phyloP scores from a whole-genome alignment of 2,329 filamentous ascomycete species.

The Aureobasidium musti region DNA sequence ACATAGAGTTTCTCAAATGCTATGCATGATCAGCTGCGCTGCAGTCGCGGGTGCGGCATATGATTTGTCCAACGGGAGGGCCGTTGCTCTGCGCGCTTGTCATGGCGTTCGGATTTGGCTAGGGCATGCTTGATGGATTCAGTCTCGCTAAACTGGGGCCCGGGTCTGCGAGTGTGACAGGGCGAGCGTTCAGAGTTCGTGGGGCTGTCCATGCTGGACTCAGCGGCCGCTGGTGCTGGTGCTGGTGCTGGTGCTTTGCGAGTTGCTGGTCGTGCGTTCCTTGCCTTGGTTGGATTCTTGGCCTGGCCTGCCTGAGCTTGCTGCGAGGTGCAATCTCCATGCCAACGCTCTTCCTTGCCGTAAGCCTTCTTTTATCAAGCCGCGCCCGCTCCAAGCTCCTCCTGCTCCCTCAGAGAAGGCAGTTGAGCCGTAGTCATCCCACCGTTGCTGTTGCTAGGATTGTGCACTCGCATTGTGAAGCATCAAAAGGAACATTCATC shows the following conservation, averaged over 20 bases:
- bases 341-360: constrained; percentile 30
- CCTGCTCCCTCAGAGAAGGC: constrained; percentile 25
- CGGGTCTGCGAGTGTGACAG: constrained; percentile 25
- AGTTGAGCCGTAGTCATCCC: constrained; percentile 25
- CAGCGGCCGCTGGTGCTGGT: background rate
- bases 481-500: background rate
- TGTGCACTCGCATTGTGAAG: constrained; percentile 8
- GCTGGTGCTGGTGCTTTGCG: background rate
- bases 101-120: constrained; percentile 24
- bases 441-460: background rate
- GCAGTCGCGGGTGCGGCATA: constrained; percentile 21
- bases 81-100: constrained; percentile 28
- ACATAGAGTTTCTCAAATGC: constrained; percentile 19
- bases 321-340: constrained; percentile 28
- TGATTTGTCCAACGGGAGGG: constrained; percentile 30
- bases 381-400: constrained; percentile 19
- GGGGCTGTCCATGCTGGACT: constrained; percentile 24
- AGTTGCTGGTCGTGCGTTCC: constrained; percentile 27
- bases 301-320: constrained; percentile 29
- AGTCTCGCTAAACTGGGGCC: constrained; percentile 23
- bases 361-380: constrained; percentile 30
- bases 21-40: constrained; percentile 28
- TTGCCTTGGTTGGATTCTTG: constrained; percentile 29
- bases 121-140: constrained; percentile 25
- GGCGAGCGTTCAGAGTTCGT: constrained; percentile 28